Conservation (phyloP, 192 early-diverging fungal genomes). For the Coemansia sp. region DNA sequence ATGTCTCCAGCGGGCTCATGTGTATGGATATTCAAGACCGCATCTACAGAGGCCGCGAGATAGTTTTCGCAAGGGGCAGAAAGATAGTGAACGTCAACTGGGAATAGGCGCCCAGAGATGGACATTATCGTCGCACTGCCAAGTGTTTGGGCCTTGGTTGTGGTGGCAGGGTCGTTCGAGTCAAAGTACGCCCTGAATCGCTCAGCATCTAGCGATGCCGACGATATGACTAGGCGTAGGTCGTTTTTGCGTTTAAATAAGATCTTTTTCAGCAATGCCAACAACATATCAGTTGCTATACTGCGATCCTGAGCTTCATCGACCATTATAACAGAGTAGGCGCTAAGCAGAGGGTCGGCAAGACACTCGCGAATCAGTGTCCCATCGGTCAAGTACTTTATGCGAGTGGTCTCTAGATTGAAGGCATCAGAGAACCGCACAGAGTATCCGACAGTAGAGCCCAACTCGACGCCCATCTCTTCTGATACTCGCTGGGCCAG, state of each 20-base stretch:
- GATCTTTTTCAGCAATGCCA: slow-evolving; percentile 89
- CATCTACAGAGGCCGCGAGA: slow-evolving; percentile 82
- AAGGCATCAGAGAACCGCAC: slow-evolving; percentile 97
- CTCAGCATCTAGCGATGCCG: slow-evolving; percentile 92
- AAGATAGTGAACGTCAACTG: slow-evolving; percentile 96
- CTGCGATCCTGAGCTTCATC: slow-evolving; percentile 97
- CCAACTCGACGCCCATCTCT: slow-evolving; percentile 89
- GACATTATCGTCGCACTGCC: slow-evolving; percentile 62
- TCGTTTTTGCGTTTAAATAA: slow-evolving; percentile 69
- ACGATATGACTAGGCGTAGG: slow-evolving; percentile 89
- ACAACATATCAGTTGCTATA: slow-evolving; percentile 86
- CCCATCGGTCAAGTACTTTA: slow-evolving; percentile 98
- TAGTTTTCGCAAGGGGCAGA: slow-evolving; percentile 92
- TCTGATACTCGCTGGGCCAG: slow-evolving; percentile 95
- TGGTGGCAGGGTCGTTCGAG: slow-evolving; percentile 47
- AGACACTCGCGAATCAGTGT: slow-evolving; percentile 91
- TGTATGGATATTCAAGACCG: slow-evolving; percentile 90
- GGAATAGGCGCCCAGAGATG: slow-evolving; percentile 92
- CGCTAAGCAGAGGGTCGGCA: slow-evolving; percentile 77
- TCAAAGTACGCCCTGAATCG: slow-evolving; percentile 85
- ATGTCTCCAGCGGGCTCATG: slow-evolving; percentile 94
- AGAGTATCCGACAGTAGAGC: slow-evolving; percentile 95
- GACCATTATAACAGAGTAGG: slow-evolving; percentile 90
- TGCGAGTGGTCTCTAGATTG: slow-evolving; percentile 78
- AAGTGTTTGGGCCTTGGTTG: slow-evolving; percentile 64